phyloP scores from a whole-genome alignment of 2,329 filamentous ascomycete species.

The Rhynchosporium graminicola region DNA sequence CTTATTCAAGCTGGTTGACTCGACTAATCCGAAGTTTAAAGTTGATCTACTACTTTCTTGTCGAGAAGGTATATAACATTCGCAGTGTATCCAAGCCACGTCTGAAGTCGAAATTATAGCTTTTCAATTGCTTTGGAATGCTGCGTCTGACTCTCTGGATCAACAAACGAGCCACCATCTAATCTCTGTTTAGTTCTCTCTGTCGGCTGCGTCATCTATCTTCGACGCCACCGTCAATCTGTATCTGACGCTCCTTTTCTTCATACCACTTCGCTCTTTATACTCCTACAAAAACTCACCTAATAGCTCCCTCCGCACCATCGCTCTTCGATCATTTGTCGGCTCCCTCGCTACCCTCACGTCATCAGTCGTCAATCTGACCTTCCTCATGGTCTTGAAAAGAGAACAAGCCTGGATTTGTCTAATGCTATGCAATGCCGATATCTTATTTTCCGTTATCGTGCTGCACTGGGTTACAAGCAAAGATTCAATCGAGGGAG shows the following conservation, averaged over 20 bases:
- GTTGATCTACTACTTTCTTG: conserved; percentile 63
- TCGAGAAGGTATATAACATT: conserved; percentile 57
- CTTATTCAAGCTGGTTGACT: neutral
- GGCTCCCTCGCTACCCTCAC: conserved; percentile 27
- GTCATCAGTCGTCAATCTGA: conserved; percentile 52
- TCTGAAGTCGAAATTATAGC: conserved; percentile 57
- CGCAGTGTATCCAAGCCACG: conserved; percentile 42
- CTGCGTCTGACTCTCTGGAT: conserved; percentile 41
- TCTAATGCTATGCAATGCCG: conserved; percentile 63
- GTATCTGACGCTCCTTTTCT: conserved; percentile 32
- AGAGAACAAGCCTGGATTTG: conserved; percentile 67
- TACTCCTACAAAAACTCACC: conserved; percentile 54
- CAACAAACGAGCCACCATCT: neutral
- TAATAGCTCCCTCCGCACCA: conserved; percentile 48
- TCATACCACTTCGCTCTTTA: conserved; percentile 40
- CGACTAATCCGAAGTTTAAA: neutral
- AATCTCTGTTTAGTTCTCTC: conserved; percentile 28
- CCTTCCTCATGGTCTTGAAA: conserved; percentile 57
- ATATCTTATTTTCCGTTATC: conserved; percentile 59
- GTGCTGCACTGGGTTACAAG: conserved; percentile 60
- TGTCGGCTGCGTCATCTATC: conserved; percentile 32
- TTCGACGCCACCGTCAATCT: conserved; percentile 60
- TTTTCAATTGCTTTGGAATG: conserved; percentile 63
- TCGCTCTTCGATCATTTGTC: conserved; percentile 58
- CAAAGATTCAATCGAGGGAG: conserved; percentile 36